phyloP scores from a whole-genome alignment of 1,139 yeast genomes.

The Diutina rugosa region DNA sequence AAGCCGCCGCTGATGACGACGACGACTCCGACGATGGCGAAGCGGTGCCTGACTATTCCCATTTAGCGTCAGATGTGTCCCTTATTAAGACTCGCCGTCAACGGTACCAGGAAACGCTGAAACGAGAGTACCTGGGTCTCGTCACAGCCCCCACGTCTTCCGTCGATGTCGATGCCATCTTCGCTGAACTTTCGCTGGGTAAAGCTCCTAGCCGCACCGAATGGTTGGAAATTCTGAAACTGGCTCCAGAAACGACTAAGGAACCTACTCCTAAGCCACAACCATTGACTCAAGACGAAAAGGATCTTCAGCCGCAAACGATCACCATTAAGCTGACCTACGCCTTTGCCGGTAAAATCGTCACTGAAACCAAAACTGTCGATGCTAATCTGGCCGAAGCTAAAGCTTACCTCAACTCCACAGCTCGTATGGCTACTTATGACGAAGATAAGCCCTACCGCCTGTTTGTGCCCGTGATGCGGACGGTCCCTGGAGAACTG shows the following conservation, averaged over 20 bases:
- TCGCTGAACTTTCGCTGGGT: neutral
- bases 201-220: neutral
- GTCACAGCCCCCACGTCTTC: neutral
- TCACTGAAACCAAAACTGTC: slow-evolving; percentile 69
- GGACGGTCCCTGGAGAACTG: slow-evolving; percentile 20
- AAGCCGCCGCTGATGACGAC: slow-evolving; percentile 9
- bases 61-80: slow-evolving; percentile 18
- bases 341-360: slow-evolving; percentile 80
- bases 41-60: slow-evolving; percentile 20
- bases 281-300: neutral
- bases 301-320: neutral
- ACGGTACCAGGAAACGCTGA: slow-evolving; percentile 8
- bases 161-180: neutral
- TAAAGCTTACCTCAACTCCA: slow-evolving; percentile 57
- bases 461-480: slow-evolving; percentile 22
- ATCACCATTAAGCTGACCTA: slow-evolving; percentile 64
- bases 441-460: slow-evolving; percentile 7
- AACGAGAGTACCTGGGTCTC: slow-evolving; percentile 8
- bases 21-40: slow-evolving; percentile 13
- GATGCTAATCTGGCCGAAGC: slow-evolving; percentile 77
- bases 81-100: slow-evolving; percentile 29
- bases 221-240: neutral
- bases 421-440: slow-evolving; percentile 17
- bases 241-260: neutral
- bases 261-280: neutral